Percentiles rank a stretch among this genome's conserved stretches.
Evolutionary conservation across 2,329 filamentous ascomycete genomes (phyloP).

Genomic region (Daldinia sp.): DNA sequence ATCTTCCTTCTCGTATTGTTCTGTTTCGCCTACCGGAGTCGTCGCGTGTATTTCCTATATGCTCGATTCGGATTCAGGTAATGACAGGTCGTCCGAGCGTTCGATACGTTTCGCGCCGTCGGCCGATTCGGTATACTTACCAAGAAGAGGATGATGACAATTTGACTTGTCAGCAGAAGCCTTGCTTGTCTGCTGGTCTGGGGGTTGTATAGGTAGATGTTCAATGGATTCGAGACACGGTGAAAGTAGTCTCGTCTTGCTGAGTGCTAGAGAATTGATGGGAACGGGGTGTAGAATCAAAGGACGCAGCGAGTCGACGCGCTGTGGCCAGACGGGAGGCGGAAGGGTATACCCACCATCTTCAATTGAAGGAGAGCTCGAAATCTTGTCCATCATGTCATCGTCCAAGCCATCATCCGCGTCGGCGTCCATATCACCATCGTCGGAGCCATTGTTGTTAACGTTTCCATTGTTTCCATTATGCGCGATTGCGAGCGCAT

Average conservation of each 20-base stretch:
- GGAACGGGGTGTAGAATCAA: conserved; percentile 43
- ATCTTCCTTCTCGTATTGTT: conserved; percentile 11
- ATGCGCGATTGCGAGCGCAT: conserved; percentile 67
- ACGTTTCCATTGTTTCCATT: conserved; percentile 65
- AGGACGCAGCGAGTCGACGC: conserved; percentile 53
- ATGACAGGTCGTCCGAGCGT: conserved; percentile 23
- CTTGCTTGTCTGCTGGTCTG: conserved; percentile 47
- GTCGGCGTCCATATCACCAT: conserved; percentile 71
- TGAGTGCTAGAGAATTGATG: conserved; percentile 45
- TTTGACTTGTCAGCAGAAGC: conserved; percentile 43
- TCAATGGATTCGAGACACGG: conserved; percentile 53
- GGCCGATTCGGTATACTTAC: conserved; percentile 54
- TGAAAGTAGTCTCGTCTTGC: conserved; percentile 52
- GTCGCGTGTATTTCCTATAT: conserved; percentile 28
- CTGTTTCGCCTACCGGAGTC: conserved; percentile 14
- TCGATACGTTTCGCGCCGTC: conserved; percentile 48
- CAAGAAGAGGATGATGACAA: conserved; percentile 58
- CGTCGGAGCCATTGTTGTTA: conserved; percentile 60
- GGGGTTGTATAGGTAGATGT: conserved; percentile 43
- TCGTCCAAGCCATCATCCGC: conserved; percentile 82
- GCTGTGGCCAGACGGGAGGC: conserved; percentile 53
- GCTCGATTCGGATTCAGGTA: conserved; percentile 21
- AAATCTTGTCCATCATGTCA: conserved; percentile 98
- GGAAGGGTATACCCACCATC: conserved; percentile 83
- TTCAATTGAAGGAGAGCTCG: conserved; percentile 97